phyloP scores from a whole-genome alignment of 2,329 filamentous ascomycete species.

The Fusarium oxysporum region DNA sequence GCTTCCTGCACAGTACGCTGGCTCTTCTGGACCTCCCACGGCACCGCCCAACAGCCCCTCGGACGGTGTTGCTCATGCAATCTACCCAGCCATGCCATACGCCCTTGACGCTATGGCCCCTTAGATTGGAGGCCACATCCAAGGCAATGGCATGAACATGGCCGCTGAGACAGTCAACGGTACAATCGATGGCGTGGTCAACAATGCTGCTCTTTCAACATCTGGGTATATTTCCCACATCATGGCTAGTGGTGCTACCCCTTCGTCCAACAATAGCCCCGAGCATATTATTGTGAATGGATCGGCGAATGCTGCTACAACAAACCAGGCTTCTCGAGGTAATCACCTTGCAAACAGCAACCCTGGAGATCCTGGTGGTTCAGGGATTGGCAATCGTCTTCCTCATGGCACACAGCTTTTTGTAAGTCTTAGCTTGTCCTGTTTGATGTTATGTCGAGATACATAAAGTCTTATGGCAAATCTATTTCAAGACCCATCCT shows the following conservation, averaged over 20 bases:
- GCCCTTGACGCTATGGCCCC: constrained; percentile 19
- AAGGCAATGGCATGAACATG: not conserved
- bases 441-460: not conserved
- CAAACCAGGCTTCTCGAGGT: not conserved
- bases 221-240: not conserved
- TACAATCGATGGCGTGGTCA: not conserved
- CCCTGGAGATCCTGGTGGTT: not conserved
- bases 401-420: constrained; percentile 17
- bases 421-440: constrained; percentile 10
- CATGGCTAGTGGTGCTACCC: not conserved
- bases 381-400: constrained; percentile 8
- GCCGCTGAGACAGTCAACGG: not conserved
- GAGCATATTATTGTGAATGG: constrained; percentile 1
- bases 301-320: not conserved
- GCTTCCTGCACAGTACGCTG: not conserved
- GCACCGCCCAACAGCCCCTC: constrained; percentile 37
- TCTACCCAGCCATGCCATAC: not conserved
- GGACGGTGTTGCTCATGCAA: not conserved
- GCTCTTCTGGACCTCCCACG: constrained; percentile 8
- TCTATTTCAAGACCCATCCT: constrained; percentile 1
- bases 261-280: not conserved
- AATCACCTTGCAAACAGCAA: not conserved
- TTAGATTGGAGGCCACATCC: constrained; percentile 42
- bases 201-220: not conserved
- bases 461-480: not conserved